A percentile compares a stretch with the other conserved stretches of the same genome.
These are phyloP conservation scores for Naganishia albida DNA, from an alignment of 1,284 basidiomycete species.

Conservation along the genomic window DNA sequence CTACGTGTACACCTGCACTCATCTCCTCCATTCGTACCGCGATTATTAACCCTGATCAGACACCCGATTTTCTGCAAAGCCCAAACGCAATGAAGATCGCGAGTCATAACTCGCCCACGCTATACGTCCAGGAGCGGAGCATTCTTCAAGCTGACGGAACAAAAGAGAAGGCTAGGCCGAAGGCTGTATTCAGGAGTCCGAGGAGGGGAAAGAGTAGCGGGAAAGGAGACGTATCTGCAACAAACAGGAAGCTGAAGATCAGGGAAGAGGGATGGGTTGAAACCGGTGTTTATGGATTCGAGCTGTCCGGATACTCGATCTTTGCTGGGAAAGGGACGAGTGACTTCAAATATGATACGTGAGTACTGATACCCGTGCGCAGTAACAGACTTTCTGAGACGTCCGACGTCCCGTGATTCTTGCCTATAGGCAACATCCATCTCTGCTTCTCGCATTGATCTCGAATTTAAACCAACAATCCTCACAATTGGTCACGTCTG, in stretches of 20 bases:
- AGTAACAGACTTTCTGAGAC: not conserved
- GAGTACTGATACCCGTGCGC: not conserved
- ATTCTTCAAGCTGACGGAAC: too few relatives aligned
- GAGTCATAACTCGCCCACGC: not conserved
- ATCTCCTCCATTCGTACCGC: slow-evolving; percentile 29
- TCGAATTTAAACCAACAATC: slow-evolving; percentile 10
- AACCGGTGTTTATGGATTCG: slow-evolving; percentile 23
- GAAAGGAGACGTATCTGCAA: not conserved
- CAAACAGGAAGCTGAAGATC: slow-evolving; percentile 10
- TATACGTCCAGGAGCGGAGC: too few relatives aligned
- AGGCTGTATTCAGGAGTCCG: not conserved
- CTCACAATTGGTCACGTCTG: slow-evolving; percentile 19
- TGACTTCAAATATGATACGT: slow-evolving; percentile 26
- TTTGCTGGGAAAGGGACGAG: slow-evolving; percentile 21
- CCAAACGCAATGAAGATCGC: not conserved
- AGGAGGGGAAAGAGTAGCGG: not conserved
- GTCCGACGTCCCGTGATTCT: not conserved
- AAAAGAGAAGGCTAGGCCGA: not conserved
- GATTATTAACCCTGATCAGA: not conserved
- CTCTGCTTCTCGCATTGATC: slow-evolving; percentile 10
- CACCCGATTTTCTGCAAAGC: not conserved
- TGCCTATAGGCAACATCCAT: slow-evolving; percentile 14
- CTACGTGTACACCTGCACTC: slow-evolving; percentile 36
- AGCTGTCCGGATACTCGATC: slow-evolving; percentile 16
- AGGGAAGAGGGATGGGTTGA: slow-evolving; percentile 27